Base-by-base conservation (phyloP, 768 basidiomycete species). In the Leccinellum luteum region DNA sequence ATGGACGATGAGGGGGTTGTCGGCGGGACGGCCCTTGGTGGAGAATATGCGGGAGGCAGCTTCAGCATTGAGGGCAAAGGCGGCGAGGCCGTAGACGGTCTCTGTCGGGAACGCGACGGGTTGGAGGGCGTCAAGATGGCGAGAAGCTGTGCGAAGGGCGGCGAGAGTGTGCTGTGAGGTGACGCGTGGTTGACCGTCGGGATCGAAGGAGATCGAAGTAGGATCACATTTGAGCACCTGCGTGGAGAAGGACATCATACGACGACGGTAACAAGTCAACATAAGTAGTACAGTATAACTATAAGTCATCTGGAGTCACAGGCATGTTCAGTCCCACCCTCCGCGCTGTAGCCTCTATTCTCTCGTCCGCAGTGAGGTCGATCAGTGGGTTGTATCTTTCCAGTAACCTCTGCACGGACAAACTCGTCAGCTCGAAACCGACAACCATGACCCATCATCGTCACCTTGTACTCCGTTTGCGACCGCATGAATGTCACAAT, bases 71-170 rank as follows among this genome's bases (percentile, higher is more conserved):
- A 93, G 75, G 0, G 96, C 94, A 21, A 86, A 74, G 0, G 94
- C 97, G 28, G 91, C 97, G n/a, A 99, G 85, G 1, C 97, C 97
- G 73, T 98, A 99, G 12, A 99, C 97, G 0, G 97, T 98, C 74
- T 99, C 97, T 30, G 97, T 98, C 0, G 97, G 96, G 69, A 99
- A 91, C 0, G 88, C 95, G 55, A 98, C 89, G 21, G 83, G 78
- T 56, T 83, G 76, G 15, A 72, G 64, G 23, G 74, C 74, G 32
- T 79, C 63, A 48, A 78, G 79, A 55, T 81, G 78, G 55, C 78
- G 75, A 6, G 85, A 75, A 1, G 90, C 92, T 19, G 69, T 65
- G 50, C 78, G 68, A 59, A 93, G 75, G 19, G 86, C 80, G 25
- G 75, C 67, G 19, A 75, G 70, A 6, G 90, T 86, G 54, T 80